Conservation (phyloP, 805 yeast genomes). For the Saturnispora quitensis region DNA sequence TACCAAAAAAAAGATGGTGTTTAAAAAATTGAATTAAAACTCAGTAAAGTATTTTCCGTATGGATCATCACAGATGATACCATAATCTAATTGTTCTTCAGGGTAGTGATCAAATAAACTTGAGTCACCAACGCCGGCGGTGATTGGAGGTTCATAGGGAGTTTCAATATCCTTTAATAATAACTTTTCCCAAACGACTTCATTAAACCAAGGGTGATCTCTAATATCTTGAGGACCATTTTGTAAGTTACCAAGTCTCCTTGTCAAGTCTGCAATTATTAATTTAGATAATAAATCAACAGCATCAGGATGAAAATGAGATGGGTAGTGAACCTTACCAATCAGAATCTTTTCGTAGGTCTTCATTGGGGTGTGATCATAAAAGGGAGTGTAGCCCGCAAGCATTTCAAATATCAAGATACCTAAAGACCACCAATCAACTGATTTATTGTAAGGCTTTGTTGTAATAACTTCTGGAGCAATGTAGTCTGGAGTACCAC, state of each 20-base stretch:
- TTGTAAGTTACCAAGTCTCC: constrained; percentile 48
- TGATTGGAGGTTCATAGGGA: constrained; percentile 57
- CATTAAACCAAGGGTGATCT: constrained; percentile 49
- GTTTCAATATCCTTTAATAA: constrained; percentile 50
- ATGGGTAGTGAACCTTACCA: constrained; percentile 46
- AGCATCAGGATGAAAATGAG: constrained; percentile 45
- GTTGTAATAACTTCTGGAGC: constrained; percentile 61
- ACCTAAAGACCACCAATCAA: constrained; percentile 61
- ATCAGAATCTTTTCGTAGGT: constrained; percentile 50
- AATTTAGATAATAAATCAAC: constrained; percentile 41
- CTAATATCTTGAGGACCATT: constrained; percentile 50
- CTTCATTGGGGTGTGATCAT: constrained; percentile 55
- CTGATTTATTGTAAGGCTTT: constrained; percentile 53
- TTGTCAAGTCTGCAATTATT: constrained; percentile 46
- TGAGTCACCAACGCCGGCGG: constrained; percentile 56
- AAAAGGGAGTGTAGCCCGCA: constrained; percentile 54
- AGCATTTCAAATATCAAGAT: constrained; percentile 53
- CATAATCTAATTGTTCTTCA: constrained; percentile 79
- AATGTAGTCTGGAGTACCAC: constrained; percentile 58
- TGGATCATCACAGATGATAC: constrained; percentile 47
- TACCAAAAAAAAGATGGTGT: not conserved
- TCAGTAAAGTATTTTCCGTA: constrained; percentile 26
- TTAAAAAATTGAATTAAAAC: constrained; percentile 13
- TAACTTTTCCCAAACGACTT: constrained; percentile 53
- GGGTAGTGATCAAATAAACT: constrained; percentile 63